A percentile compares a stretch with the other conserved stretches of the same genome.
Evolutionary conservation across 805 yeast species (phyloP).

Genomic region (Starmerella ratchasimensis): DNA sequence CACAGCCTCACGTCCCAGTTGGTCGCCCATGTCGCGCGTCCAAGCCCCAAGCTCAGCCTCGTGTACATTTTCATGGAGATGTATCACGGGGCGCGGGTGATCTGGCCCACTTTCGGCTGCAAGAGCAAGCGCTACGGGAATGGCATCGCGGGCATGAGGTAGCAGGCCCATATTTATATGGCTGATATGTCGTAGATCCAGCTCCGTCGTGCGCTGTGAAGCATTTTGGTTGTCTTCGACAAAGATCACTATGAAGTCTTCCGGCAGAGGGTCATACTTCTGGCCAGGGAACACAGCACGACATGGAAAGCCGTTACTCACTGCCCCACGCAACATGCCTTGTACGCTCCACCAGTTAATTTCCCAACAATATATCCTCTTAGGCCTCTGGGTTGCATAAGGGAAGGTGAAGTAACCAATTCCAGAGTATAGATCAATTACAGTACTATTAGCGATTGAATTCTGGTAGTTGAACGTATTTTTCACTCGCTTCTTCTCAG

Average conservation of each 20-base stretch:
- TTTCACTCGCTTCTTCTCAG: constrained; percentile 59
- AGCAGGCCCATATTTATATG: constrained; percentile 69
- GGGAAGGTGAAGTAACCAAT: constrained; percentile 73
- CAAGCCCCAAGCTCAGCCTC: constrained; percentile 30
- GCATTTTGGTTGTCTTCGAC: constrained; percentile 50
- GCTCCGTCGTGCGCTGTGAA: constrained; percentile 27
- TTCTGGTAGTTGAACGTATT: constrained; percentile 16
- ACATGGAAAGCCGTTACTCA: constrained; percentile 32
- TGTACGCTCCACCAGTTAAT: constrained; percentile 72
- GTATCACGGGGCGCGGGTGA: constrained; percentile 25
- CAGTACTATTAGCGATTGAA: constrained; percentile 29
- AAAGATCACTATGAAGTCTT: constrained; percentile 37
- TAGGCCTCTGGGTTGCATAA: constrained; percentile 44
- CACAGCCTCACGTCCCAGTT: constrained; percentile 19
- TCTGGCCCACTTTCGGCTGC: constrained; percentile 8
- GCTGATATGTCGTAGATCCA: constrained; percentile 24
- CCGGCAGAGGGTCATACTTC: constrained; percentile 22
- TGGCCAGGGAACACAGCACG: constrained; percentile 28
- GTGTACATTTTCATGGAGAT: constrained; percentile 66
- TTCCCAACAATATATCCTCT: constrained; percentile 59
- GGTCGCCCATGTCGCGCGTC: constrained; percentile 15
- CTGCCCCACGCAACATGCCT: constrained; percentile 49
- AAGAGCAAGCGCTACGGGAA: constrained; percentile 35
- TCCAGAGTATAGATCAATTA: constrained; percentile 67
- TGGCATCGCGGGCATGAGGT: constrained; percentile 55